Evolutionary conservation across 2,329 filamentous ascomycete genomes (phyloP), one percentile per base, ranked within the genome.

Genomic region (Neophaeococcomyces aloes): DNA sequence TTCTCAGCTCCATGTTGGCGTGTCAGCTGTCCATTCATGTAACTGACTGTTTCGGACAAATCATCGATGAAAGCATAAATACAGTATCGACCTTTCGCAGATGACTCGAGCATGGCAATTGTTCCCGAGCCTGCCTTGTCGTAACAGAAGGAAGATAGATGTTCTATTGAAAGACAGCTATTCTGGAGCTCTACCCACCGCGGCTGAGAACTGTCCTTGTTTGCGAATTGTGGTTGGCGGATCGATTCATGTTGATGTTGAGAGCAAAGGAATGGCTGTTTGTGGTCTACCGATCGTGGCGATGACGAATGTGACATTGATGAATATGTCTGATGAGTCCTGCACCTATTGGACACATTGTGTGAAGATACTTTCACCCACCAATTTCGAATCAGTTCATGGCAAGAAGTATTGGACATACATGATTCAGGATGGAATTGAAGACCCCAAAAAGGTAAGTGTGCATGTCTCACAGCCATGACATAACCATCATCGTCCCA

Each of bases 381-480:
- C 86, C 87, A 94, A 56, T 84, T 86, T 39, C 62, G 62, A 29
- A 94, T 69, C 19, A 94, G 69, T 11, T 67, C 65, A 15, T 72
- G 74, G 48, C 65, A 68, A 1, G 83, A 80, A 47, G 74, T 72
- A 3, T 69, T 64, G 30, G 85, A 83, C 3, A 87, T 93, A 60
- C 86, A 94, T 0, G 86, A 94, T 61, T 95, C 87, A 0, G 87
- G 87, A 57, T 94, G 87, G 55, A 91, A 94, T 58, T 94, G 88
- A 14, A 94, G 71, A 0, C 83, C 88, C 80, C 83, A 93, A 50
- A 89, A 83, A 0, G 88, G 87, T 51, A 78, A 80, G 1, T 51
- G 57, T 14, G 59, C 64, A 59, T 94, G 86, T 50, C 71, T 76
- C 13, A 81, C 77, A 0, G 75, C 84, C 85, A 93, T 93, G n/a